Evolutionary conservation across 257 asterid species (phyloP).

Genomic region (Asclepias syriaca): DNA sequence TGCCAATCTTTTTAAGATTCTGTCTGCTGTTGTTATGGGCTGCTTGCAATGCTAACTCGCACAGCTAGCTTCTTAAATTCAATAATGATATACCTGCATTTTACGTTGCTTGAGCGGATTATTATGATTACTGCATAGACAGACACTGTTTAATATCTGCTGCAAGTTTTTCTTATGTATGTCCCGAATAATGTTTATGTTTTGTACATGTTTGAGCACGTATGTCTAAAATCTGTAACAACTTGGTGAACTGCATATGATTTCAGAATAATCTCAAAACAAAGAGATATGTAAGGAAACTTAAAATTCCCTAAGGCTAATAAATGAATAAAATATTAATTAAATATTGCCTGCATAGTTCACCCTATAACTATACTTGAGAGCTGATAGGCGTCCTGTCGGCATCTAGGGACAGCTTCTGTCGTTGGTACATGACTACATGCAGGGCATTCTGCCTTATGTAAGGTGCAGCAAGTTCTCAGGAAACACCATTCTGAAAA

Average conservation of each 20-base stretch:
- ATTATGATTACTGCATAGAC: neutral
- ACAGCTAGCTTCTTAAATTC: conserved; percentile 2
- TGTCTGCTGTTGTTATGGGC: neutral
- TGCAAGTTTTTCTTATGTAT: neutral
- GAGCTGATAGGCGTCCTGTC: neutral
- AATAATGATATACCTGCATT: conserved; percentile 13
- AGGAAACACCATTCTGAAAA: neutral
- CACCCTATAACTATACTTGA: neutral
- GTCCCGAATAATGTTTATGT: neutral
- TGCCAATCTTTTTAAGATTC: neutral
- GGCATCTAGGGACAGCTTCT: neutral
- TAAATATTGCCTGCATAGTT: neutral
- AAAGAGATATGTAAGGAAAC: neutral
- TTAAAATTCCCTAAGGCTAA: neutral
- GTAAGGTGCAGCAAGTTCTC: neutral
- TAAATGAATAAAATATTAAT: no score
- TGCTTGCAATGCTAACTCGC: neutral
- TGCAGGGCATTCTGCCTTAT: neutral
- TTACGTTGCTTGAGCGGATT: neutral
- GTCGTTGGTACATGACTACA: neutral
- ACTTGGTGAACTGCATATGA: neutral
- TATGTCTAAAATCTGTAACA: neutral
- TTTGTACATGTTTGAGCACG: neutral
- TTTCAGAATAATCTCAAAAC: neutral
- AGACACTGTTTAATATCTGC: neutral